Percentiles rank a stretch among this genome's conserved stretches.
Conservation (phyloP, 345 rosid genomes). For the Brassica rapa region DNA sequence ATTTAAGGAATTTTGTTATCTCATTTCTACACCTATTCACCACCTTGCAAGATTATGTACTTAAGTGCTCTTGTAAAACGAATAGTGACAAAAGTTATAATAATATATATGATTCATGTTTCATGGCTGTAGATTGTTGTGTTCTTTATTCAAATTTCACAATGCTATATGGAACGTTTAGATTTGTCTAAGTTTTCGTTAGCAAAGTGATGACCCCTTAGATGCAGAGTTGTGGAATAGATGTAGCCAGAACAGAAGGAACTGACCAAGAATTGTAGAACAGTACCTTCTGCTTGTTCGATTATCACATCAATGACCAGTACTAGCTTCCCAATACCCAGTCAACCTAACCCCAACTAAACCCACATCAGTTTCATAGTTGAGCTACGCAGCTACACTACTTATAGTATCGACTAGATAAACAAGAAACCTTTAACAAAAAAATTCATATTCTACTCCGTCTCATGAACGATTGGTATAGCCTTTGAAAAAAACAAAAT, state of each 20-base stretch:
- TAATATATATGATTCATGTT: slow-evolving; percentile 25
- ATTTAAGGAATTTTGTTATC: slow-evolving; percentile 5
- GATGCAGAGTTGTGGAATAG: background rate
- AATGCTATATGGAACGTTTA: background rate
- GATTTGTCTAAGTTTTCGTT: background rate
- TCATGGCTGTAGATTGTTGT: slow-evolving; percentile 8
- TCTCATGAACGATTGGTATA: background rate
- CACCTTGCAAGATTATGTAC: slow-evolving; percentile 25
- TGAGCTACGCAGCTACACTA: slow-evolving; percentile 3
- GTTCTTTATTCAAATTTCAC: slow-evolving; percentile 12
- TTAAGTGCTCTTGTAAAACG: slow-evolving; percentile 24
- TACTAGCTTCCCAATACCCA: too few species aligned
- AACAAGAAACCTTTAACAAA: slow-evolving; percentile 5
- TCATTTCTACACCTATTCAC: slow-evolving; percentile 19
- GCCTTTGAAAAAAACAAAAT: background rate
- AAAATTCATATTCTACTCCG: background rate
- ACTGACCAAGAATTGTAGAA: slow-evolving; percentile 15
- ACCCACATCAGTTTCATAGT: background rate
- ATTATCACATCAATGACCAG: too few species aligned
- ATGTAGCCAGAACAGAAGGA: background rate
- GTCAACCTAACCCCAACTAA: background rate
- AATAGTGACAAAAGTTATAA: slow-evolving; percentile 3
- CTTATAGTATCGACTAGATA: slow-evolving; percentile 6
- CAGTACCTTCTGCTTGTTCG: background rate
- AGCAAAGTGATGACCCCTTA: slow-evolving; percentile 4